A percentile compares a stretch with the other conserved stretches of the same genome.
Evolutionary conservation across 2,329 filamentous ascomycete species (phyloP).

Genomic region (Apiospora sp.): DNA sequence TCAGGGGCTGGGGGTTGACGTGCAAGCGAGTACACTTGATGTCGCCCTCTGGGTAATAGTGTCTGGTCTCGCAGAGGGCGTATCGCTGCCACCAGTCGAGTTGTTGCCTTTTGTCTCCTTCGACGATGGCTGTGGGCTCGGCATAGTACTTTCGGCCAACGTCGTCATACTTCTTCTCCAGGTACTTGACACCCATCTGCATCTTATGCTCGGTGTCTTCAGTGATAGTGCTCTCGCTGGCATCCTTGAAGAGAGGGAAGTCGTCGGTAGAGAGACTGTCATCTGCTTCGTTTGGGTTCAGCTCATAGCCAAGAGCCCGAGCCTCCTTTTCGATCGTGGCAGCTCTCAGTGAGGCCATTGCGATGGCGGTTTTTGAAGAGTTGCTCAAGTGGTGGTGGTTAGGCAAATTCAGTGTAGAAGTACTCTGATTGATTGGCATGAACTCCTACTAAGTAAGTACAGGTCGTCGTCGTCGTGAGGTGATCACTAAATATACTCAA

Average conservation of each 20-base stretch:
- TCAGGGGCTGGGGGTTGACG: conserved; percentile 41
- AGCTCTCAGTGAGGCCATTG: not conserved
- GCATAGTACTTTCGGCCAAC: conserved; percentile 38
- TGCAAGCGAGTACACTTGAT: conserved; percentile 36
- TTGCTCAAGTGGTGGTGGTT: not conserved
- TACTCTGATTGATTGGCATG: not conserved
- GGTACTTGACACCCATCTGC: conserved; percentile 40
- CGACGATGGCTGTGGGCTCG: conserved; percentile 33
- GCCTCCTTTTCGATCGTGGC: not conserved
- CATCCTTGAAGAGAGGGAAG: not conserved
- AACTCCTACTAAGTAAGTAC: not conserved
- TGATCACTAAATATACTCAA: not conserved
- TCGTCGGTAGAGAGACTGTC: not conserved
- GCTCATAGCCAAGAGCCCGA: not conserved
- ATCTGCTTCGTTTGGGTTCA: not conserved
- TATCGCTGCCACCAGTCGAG: conserved; percentile 41
- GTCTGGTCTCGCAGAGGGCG: conserved; percentile 40
- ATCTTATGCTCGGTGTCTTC: conserved; percentile 36
- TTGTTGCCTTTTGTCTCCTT: conserved; percentile 33
- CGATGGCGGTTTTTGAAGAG: not conserved
- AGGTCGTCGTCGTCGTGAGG: not conserved
- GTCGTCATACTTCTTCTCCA: conserved; percentile 38
- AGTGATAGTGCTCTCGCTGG: not conserved
- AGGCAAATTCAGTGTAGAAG: not conserved
- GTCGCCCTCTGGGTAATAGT: conserved; percentile 33